phyloP scores from a whole-genome alignment of 257 asterid genomes.

The Solanum dulcamara region DNA sequence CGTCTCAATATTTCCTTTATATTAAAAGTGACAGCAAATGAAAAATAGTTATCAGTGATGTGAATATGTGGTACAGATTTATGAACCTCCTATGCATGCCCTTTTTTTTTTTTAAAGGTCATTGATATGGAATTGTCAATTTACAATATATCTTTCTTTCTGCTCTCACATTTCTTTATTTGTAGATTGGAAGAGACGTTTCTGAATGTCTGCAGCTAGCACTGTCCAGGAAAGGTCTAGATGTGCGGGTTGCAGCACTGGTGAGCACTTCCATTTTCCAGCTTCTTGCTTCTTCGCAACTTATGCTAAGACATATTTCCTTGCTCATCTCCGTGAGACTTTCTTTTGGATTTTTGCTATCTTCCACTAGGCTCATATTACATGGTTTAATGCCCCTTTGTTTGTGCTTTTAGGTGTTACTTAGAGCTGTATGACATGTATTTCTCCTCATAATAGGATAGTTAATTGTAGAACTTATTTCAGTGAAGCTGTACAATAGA shows the following conservation, averaged over 20 bases:
- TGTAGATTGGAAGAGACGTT: conserved; percentile 67
- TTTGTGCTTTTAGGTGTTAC: background rate
- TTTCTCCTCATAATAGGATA: background rate
- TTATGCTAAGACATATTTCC: background rate
- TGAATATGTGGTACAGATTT: background rate
- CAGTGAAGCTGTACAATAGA: background rate
- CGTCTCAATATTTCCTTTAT: background rate
- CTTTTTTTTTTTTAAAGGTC: background rate
- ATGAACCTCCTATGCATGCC: background rate
- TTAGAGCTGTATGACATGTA: background rate
- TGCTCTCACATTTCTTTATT: background rate
- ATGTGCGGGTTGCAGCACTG: conserved; percentile 66
- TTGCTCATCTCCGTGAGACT: background rate
- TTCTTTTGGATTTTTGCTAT: background rate
- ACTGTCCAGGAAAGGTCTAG: conserved; percentile 46
- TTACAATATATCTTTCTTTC: background rate
- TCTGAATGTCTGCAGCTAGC: conserved; percentile 65
- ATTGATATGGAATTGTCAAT: background rate
- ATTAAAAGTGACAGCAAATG: background rate
- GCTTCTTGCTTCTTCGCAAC: background rate
- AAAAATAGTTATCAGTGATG: background rate
- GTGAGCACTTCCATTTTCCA: conserved; percentile 29
- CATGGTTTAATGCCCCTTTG: background rate
- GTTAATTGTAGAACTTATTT: background rate
- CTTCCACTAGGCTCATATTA: background rate